phyloP scores from a whole-genome alignment of 345 rosid genomes.

The Eucalyptus marginata region DNA sequence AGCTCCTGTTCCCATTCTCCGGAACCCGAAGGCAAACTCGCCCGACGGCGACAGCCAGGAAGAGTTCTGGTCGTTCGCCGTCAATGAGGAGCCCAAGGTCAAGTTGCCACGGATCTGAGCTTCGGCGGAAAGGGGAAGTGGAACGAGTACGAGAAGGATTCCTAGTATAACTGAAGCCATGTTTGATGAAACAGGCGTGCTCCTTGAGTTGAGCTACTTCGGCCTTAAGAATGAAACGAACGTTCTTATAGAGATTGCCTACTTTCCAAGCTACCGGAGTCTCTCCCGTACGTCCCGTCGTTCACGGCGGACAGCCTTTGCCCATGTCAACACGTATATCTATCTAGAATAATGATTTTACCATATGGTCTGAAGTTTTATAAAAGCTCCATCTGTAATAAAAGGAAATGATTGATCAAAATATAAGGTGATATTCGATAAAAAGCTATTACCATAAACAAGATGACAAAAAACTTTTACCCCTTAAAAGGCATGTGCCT shows the following conservation, averaged over 20 bases:
- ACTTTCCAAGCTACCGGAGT: not conserved
- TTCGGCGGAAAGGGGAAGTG: not conserved
- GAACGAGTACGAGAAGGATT: accelerated
- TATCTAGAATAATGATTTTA: no score
- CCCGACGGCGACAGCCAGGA: not conserved
- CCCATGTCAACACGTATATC: no score
- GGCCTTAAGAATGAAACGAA: not conserved
- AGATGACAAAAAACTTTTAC: no score
- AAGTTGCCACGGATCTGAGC: not conserved
- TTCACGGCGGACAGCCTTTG: no score
- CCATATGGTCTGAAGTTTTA: not conserved
- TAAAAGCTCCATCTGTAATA: not conserved
- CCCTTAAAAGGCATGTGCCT: no score
- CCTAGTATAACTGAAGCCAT: not conserved
- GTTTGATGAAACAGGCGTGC: not conserved
- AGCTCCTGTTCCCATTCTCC: not conserved
- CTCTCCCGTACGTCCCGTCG: not conserved
- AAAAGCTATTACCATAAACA: no score
- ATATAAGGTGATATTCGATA: not conserved
- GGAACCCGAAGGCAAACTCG: not conserved
- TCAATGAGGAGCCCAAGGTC: not conserved
- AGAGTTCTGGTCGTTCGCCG: not conserved
- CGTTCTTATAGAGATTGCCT: not conserved
- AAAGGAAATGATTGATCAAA: not conserved
- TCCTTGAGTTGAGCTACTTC: not conserved